Base-by-base conservation (phyloP, 371 early-diverging fungal genomes). In the Dinochytrium kinnereticum region DNA sequence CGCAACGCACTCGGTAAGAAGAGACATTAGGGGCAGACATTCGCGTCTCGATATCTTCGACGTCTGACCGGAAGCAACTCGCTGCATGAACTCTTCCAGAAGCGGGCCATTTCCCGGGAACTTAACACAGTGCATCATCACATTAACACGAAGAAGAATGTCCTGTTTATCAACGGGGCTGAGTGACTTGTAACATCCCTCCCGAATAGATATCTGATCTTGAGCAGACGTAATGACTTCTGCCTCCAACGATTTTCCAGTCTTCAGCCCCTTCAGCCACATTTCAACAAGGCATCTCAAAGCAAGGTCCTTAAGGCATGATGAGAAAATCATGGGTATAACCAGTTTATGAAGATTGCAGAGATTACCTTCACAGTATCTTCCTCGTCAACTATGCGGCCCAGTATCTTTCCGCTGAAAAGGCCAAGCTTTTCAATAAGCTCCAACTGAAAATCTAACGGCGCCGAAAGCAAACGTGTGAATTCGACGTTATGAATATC, bases 371-470 rank as follows among this genome's bases (percentile, higher is more conserved):
- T 86, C 7, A 96, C 90, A 26, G 87, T 79, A 2, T 84, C 80
- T 79, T 96, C 97, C 51, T 92, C 93, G 76, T 97, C 97, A 28
- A 81, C 79, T 21, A 92, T 86, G 0, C 96, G 83, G 37, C 87
- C 85, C 53, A 96, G 77, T 0, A 96, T 71, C 37, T 90, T 91
- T n/a, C 85, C 81, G 3, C 90, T 88, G 75, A 95, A 93, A 69
- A 95, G 93, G 3, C 88, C 86, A 59, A 87, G 84, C 64, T 91
- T 85, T 0, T 75, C 75, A 1, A n/a, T 31, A 61, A 37, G 68
- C 51, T 87, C 86, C 0, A 79, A 80, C 13, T 70, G 37, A 17
- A 59, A 70, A 28, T 39, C 68, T n/a, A 34, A 34, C 13, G 64
- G 69, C 17, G 24, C 51, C 44, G 39, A 34, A 2, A 49, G n/a